These are phyloP conservation scores for Aspergillus nidulans DNA, from an alignment of 495 filamentous ascomycete genomes.

Conservation along the genomic window DNA sequence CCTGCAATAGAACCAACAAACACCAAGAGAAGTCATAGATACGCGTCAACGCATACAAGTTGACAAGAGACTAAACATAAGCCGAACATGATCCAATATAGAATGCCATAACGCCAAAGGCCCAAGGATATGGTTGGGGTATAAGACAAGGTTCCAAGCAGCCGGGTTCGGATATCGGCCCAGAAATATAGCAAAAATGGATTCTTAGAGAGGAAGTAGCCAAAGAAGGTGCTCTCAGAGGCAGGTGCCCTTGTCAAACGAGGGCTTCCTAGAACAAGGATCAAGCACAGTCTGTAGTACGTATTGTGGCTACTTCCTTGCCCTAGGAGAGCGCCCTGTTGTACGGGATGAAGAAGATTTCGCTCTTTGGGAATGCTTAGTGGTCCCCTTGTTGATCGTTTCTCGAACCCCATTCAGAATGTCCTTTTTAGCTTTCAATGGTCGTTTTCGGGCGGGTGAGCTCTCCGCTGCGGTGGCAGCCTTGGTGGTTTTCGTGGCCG, in stretches of 20 bases:
- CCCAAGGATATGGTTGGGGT: neutral
- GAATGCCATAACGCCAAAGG: neutral
- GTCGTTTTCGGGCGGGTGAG: slow-evolving; percentile 15
- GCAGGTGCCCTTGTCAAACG: neutral
- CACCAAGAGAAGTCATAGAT: slow-evolving; percentile 11
- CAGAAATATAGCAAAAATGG: too few relatives aligned
- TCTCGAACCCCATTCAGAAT: slow-evolving; percentile 17
- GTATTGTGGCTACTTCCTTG: neutral
- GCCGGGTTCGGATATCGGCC: too few relatives aligned
- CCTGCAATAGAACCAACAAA: slow-evolving; percentile 6
- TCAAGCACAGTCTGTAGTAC: neutral
- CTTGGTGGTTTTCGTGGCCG: slow-evolving; percentile 32
- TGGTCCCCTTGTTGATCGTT: slow-evolving; percentile 15
- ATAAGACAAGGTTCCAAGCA: neutral
- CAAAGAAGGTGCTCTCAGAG: neutral
- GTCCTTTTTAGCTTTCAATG: slow-evolving; percentile 14
- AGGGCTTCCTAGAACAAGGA: neutral
- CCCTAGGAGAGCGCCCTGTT: neutral
- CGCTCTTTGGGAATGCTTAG: slow-evolving; percentile 1
- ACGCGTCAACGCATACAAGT: neutral
- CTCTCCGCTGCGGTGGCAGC: slow-evolving; percentile 28
- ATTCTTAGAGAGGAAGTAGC: too few relatives aligned
- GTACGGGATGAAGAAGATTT: neutral
- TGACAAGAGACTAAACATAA: slow-evolving; percentile 1
- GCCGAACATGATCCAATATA: neutral